Evolutionary conservation across 2,329 filamentous ascomycete genomes (phyloP), one percentile per base, ranked within the genome.

Genomic region (Aspergillus persii): DNA sequence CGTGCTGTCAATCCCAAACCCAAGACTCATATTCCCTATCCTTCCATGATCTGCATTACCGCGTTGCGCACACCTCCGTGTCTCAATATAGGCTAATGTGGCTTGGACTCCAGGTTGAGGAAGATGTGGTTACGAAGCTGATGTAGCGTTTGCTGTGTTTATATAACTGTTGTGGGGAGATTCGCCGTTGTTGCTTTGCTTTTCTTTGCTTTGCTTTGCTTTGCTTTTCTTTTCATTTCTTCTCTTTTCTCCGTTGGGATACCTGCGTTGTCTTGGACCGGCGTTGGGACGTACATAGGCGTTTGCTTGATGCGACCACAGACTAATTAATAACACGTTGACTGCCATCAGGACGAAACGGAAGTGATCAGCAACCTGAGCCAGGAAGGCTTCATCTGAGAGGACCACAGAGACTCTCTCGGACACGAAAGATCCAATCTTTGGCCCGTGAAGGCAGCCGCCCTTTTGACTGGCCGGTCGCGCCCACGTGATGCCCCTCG

Each of bases 91-190:
- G 64, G 75, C 79, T 80, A 79, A 81, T 76, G 65, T 68, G 64
- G 65, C 65, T 68, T 63, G 68, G 64, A 66, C 72, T 74, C 77
- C 86, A 94, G 90, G 89, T 92, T 79, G 90, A 94, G 83, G 90
- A 93, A 81, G 90, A 93, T 70, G 79, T 81, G 80, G 87, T 93
- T 77, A 92, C 90, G 71, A 94, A 91, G 80, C 91, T 96, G 80
- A 92, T 93, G 89, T 93, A 89, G 77, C 69, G 62, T 36, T 66
- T 63, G 63, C 66, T 61, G 62, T 66, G 57, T 64, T 65, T 60
- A 56, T 51, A 52, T 57, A 23, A 23, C 49, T 62, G 50, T 62
- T 63, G 49, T 62, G 63, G 60, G 61, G 30, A n/a, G 51, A 26
- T 53, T 23, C 18, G 18, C 18, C 18, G 18, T 23, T 23, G 18